These are phyloP conservation scores for Fusarium albosuccineum DNA, from an alignment of 2,329 filamentous ascomycete species.

Conservation along the genomic window DNA sequence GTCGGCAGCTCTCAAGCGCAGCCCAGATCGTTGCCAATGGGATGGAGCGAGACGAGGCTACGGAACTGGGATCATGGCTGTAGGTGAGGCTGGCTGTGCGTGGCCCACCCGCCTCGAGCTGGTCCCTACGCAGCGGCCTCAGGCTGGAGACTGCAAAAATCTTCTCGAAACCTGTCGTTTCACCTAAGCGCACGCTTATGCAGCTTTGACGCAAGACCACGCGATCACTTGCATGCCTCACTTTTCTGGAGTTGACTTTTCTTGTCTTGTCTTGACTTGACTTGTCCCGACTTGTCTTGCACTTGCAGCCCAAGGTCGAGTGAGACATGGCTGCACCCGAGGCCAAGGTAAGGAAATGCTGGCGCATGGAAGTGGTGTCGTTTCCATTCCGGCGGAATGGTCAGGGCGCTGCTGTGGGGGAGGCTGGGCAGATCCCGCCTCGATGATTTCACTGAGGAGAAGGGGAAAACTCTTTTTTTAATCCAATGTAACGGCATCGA, in stretches of 20 bases:
- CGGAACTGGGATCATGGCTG: slow-evolving; percentile 45
- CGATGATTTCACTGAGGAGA: slow-evolving; percentile 12
- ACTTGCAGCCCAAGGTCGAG: slow-evolving; percentile 6
- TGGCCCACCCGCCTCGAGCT: slow-evolving; percentile 34
- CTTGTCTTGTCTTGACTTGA: slow-evolving; percentile 11
- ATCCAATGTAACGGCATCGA: slow-evolving; percentile 27
- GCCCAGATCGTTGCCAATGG: slow-evolving; percentile 41
- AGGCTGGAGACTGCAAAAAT: neutral
- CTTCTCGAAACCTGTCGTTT: slow-evolving; percentile 27
- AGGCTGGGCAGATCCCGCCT: slow-evolving; percentile 12
- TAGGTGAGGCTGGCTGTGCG: slow-evolving; percentile 41
- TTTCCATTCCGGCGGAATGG: slow-evolving; percentile 5
- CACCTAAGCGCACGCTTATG: slow-evolving; percentile 24
- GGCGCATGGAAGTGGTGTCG: neutral
- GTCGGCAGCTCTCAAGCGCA: slow-evolving; percentile 16
- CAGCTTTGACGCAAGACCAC: slow-evolving; percentile 19
- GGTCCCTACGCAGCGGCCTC: slow-evolving; percentile 24
- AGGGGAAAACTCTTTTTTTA: neutral
- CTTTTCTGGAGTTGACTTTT: slow-evolving; percentile 14
- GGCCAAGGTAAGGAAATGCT: slow-evolving; percentile 15
- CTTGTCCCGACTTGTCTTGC: neutral
- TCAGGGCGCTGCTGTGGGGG: slow-evolving; percentile 19
- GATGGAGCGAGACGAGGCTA: slow-evolving; percentile 26
- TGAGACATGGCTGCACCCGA: slow-evolving; percentile 4
- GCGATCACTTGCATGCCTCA: slow-evolving; percentile 30